Percentiles rank a stretch among this genome's conserved stretches.
Evolutionary conservation across 2,329 filamentous ascomycete species (phyloP).

Genomic region (Fusarium marasasianum): DNA sequence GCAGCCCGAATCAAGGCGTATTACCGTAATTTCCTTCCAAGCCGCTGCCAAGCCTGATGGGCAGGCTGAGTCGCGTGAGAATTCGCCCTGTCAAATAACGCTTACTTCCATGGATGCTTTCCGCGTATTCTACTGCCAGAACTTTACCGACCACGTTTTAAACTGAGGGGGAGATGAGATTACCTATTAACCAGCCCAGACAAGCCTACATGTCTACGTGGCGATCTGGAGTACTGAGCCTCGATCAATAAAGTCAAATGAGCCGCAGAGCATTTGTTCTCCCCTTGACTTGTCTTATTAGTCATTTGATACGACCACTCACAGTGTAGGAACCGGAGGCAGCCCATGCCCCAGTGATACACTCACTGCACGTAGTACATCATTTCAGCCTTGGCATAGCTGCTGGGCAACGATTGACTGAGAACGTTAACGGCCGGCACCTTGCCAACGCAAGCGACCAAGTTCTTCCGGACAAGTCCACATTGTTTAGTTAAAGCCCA

Average conservation of each 20-base stretch:
- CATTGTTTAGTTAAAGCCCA: constrained; percentile 13
- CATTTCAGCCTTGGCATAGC: constrained; percentile 30
- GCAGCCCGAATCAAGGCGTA: constrained; percentile 38
- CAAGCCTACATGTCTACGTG: not conserved
- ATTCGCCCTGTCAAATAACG: constrained; percentile 18
- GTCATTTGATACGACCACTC: constrained; percentile 13
- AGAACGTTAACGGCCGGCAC: constrained; percentile 29
- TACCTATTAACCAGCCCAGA: not conserved
- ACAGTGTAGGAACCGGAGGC: constrained; percentile 13
- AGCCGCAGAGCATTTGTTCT: not conserved
- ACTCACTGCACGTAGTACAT: constrained; percentile 13
- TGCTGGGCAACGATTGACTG: constrained; percentile 29
- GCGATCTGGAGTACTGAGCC: constrained; percentile 10
- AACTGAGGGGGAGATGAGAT: constrained; percentile 11
- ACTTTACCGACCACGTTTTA: constrained; percentile 10
- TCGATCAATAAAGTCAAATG: constrained; percentile 1
- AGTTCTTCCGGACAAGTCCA: constrained; percentile 16
- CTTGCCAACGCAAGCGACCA: constrained; percentile 37
- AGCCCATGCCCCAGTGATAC: constrained; percentile 18
- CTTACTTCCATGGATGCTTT: constrained; percentile 10
- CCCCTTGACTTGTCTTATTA: not conserved
- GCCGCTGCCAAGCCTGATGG: constrained; percentile 36
- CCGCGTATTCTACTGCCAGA: constrained; percentile 18
- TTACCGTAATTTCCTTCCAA: constrained; percentile 42
- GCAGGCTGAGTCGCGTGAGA: constrained; percentile 38